phyloP scores from a whole-genome alignment of 768 basidiomycete species.

The Psilocybe sp. region DNA sequence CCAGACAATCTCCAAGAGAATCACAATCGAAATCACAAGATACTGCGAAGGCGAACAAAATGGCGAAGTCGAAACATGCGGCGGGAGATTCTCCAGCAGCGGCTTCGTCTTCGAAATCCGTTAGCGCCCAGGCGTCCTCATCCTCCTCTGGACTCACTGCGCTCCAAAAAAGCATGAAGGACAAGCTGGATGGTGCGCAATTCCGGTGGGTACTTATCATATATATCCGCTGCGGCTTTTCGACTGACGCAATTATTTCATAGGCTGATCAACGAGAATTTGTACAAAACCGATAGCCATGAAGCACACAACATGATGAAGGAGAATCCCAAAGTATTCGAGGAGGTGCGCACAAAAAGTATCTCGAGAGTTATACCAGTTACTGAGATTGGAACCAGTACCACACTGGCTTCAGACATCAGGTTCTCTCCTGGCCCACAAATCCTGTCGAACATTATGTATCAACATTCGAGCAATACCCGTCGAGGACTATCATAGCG shows the following conservation, averaged over 20 bases:
- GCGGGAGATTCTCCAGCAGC: slow-evolving; percentile 1
- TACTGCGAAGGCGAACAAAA: slow-evolving; percentile 8
- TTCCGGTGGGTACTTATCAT: slow-evolving; percentile 59
- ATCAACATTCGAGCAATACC: slow-evolving; percentile 57
- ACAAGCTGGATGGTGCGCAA: slow-evolving; percentile 80
- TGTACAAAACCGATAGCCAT: slow-evolving; percentile 84
- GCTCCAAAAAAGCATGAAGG: slow-evolving; percentile 76
- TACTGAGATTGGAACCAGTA: slow-evolving; percentile 52
- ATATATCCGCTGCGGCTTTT: background rate
- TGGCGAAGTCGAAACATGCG: slow-evolving; percentile 8
- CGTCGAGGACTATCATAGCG: slow-evolving; percentile 70
- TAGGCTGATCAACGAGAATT: slow-evolving; percentile 87
- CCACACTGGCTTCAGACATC: slow-evolving; percentile 86
- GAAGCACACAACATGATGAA: slow-evolving; percentile 81
- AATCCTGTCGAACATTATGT: slow-evolving; percentile 90
- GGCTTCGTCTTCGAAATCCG: slow-evolving; percentile 13
- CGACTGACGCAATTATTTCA: background rate
- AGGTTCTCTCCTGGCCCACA: slow-evolving; percentile 90
- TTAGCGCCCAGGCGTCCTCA: slow-evolving; percentile 11
- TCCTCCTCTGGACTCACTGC: slow-evolving; percentile 47
- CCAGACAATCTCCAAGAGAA: slow-evolving; percentile 5
- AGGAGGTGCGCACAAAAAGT: slow-evolving; percentile 58
- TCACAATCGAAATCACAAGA: background rate
- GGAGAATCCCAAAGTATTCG: slow-evolving; percentile 75
- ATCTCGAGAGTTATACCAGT: background rate